Base-by-base conservation (phyloP, 495 filamentous ascomycete species). In the Pyronema omphalodes region DNA sequence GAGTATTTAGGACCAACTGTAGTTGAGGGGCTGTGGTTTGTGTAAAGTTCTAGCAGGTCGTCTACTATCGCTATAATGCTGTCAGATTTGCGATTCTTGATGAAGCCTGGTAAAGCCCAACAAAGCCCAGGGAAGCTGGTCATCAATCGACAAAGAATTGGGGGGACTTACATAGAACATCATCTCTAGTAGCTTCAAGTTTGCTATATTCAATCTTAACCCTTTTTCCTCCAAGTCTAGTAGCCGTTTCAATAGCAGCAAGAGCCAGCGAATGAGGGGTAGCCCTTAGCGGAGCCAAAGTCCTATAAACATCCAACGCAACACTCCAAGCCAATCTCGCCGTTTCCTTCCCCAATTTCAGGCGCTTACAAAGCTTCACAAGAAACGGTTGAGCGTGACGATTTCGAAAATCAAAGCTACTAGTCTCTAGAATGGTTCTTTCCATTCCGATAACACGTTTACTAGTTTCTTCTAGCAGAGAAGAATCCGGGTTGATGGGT, bases 331-430 rank as follows among this genome's bases (percentile, higher is more conserved):
- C 83, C 4, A 76, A 70, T 9, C 71, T 69, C 14, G 77, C 74
- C 40, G 84, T 74, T 35, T 70, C 69, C 48, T 68, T 69, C 0
- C 59, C 65, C 6, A 67, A 68, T 17, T 71, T 61, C 11, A 79
- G 60, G 3, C 69, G 66, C 55, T 74, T 76, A 8, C 65, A 64
- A 35, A 94, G 71, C 68, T 96, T 96, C 56, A 83, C 69, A 37
- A 94, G 68, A 9, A 84, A 71, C 57, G 86, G 84, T 52, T 94
- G 84, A 0, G 91, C 86, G 62, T 93, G 82, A 37, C 86, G 82
- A 41, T 78, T 83, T n/a, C 89, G 80, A 62, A 94, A 96, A 67
- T 98, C 91, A 62, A 96, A 98, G 49, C 82, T 81, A 18, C 86
- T 80, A 2, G 82, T 78, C 67, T 98, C 91, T n/a, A 98, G 82